Evolutionary conservation across 2,329 filamentous ascomycete species (phyloP).

Genomic region (Epichloe baconii): DNA sequence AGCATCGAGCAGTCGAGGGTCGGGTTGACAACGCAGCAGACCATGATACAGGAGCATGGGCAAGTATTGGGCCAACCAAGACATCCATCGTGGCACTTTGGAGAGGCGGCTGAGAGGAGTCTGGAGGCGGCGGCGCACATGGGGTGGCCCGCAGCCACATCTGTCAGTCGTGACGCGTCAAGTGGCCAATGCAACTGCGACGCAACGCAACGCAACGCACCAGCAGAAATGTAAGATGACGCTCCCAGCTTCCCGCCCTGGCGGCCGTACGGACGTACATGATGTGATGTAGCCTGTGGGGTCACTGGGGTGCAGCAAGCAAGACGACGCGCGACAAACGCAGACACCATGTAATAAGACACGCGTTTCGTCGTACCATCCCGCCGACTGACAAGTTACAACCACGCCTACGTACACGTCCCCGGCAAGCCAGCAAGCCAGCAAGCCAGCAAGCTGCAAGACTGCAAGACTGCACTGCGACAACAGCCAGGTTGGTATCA

Average conservation of each 20-base stretch:
- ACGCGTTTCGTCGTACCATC: neutral
- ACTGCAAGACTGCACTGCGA: neutral
- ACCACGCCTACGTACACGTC: neutral
- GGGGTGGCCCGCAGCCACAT: no score
- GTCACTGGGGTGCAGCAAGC: neutral
- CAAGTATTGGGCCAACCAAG: neutral
- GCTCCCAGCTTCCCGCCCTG: neutral
- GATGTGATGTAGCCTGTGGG: neutral
- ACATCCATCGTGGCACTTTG: neutral
- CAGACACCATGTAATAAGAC: neutral
- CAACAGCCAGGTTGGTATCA: conserved; percentile 1
- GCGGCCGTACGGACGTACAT: no score
- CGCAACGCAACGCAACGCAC: no score
- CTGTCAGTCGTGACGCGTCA: no score
- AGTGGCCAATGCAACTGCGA: no score
- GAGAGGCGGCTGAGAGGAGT: no score
- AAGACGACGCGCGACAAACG: neutral
- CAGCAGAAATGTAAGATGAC: neutral
- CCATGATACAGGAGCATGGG: neutral
- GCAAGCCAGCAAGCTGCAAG: neutral
- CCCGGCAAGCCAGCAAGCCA: neutral
- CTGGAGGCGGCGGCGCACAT: no score
- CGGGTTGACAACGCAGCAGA: neutral
- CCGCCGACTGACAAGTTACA: neutral
- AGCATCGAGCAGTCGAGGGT: neutral